phyloP scores from a whole-genome alignment of 139 green algal species.

The Tetradesmus obliquus region DNA sequence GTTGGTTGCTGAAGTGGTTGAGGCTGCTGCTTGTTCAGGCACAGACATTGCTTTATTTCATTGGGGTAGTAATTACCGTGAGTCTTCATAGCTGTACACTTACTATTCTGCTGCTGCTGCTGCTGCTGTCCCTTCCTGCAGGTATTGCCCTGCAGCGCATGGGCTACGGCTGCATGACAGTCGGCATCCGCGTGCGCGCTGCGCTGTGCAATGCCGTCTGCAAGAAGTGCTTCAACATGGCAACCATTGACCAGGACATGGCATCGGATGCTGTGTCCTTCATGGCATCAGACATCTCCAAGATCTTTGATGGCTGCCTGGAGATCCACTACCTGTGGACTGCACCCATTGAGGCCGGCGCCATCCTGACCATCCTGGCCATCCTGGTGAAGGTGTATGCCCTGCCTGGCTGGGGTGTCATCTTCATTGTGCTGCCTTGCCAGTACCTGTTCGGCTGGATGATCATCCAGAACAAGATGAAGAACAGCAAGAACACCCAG shows the following conservation, averaged over 20 bases:
- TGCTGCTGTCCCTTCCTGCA: neutral
- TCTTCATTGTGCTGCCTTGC: slow-evolving; percentile 49
- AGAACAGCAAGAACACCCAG: slow-evolving; percentile 52
- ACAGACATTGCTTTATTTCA: too few relatives aligned
- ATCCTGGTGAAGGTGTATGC: slow-evolving; percentile 57
- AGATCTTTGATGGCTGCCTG: slow-evolving; percentile 64
- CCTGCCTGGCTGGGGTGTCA: slow-evolving; percentile 42
- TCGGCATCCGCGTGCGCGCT: slow-evolving; percentile 60
- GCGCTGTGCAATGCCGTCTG: slow-evolving; percentile 64
- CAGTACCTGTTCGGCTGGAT: slow-evolving; percentile 74
- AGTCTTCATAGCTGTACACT: too few relatives aligned
- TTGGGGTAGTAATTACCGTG: too few relatives aligned
- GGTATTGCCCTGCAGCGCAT: slow-evolving; percentile 72
- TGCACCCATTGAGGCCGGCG: slow-evolving; percentile 65
- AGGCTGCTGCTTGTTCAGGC: neutral
- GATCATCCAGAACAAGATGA: slow-evolving; percentile 72
- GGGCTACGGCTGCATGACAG: slow-evolving; percentile 62
- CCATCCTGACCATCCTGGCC: slow-evolving; percentile 67
- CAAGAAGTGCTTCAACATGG: slow-evolving; percentile 69
- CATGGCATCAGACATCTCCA: slow-evolving; percentile 68
- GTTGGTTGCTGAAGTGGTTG: too few relatives aligned
- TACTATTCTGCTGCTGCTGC: neutral
- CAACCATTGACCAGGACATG: slow-evolving; percentile 59
- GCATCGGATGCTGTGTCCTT: slow-evolving; percentile 65
- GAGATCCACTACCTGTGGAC: slow-evolving; percentile 79